phyloP scores from a whole-genome alignment of 23 red algal species.

The Pyropia yezoensis region DNA sequence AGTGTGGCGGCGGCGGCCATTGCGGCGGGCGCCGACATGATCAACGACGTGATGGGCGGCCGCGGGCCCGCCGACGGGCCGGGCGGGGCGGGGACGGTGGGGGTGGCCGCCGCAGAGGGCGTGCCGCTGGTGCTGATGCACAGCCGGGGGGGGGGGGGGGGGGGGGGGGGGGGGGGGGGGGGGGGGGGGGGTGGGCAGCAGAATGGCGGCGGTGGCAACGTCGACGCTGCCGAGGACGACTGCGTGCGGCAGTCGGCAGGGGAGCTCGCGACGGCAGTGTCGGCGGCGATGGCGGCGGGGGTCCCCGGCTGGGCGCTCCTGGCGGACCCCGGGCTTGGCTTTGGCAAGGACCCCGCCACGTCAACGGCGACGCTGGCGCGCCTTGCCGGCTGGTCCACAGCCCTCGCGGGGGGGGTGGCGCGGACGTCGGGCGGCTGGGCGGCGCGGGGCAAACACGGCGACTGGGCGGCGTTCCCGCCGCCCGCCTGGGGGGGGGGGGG shows the following conservation, averaged over 20 bases:
- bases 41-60: slow-evolving; percentile 84
- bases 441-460: too few species aligned
- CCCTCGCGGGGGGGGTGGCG: too few species aligned
- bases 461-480: too few species aligned
- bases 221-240: slow-evolving; percentile 7
- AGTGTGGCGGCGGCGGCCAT: slow-evolving; percentile 46
- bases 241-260: slow-evolving; percentile 3
- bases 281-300: slow-evolving; percentile 20
- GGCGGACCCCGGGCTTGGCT: slow-evolving; percentile 75
- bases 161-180: slow-evolving; percentile 38
- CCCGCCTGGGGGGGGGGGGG: too few species aligned
- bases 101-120: slow-evolving; percentile 7
- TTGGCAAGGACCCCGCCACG: slow-evolving; percentile 37
- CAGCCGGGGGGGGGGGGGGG: slow-evolving; percentile 76
- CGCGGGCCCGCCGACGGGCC: slow-evolving; percentile 10
- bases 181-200: slow-evolving; percentile 30
- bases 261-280: slow-evolving; percentile 29
- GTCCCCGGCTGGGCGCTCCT: slow-evolving; percentile 68
- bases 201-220: not conserved
- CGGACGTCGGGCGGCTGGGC: too few species aligned
- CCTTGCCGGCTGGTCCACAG: too few species aligned
- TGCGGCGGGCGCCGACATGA: slow-evolving; percentile 35
- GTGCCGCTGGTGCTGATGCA: slow-evolving; percentile 78
- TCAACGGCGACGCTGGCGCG: too few species aligned
- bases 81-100: slow-evolving; percentile 11